Evolutionary conservation across 2,329 filamentous ascomycete species (phyloP).

Genomic region (Cercospora citrullina): DNA sequence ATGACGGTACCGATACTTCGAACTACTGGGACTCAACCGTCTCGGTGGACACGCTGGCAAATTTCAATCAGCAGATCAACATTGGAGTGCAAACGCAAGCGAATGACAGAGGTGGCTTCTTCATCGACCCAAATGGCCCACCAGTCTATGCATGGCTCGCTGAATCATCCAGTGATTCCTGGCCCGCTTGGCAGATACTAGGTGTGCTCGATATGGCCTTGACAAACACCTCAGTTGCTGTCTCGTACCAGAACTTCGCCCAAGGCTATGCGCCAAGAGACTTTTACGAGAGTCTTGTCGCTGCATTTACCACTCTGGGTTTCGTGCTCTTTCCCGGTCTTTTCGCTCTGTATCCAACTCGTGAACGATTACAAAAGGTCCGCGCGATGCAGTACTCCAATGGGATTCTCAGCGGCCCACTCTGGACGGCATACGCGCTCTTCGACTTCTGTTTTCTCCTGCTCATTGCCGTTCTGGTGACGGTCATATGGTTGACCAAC

Average conservation of each 20-base stretch:
- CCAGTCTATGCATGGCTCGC: constrained; percentile 18
- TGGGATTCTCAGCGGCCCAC: constrained; percentile 72
- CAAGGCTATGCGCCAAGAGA: constrained; percentile 69
- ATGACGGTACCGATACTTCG: background rate
- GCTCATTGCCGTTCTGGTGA: constrained; percentile 62
- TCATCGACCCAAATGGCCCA: constrained; percentile 7
- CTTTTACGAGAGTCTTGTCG: constrained; percentile 67
- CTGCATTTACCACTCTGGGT: constrained; percentile 72
- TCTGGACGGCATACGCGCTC: constrained; percentile 76
- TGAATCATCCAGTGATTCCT: background rate
- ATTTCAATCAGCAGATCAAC: constrained; percentile 20
- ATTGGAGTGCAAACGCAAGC: background rate
- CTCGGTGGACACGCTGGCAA: constrained; percentile 1
- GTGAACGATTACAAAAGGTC: constrained; percentile 74
- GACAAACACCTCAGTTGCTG: constrained; percentile 66
- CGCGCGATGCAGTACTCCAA: constrained; percentile 85
- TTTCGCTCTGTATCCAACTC: constrained; percentile 80
- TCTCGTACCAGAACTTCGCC: constrained; percentile 71
- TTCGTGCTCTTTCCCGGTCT: constrained; percentile 79
- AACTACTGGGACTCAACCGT: constrained; percentile 1
- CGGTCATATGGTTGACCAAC: constrained; percentile 58
- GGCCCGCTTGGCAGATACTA: background rate
- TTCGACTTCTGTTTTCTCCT: constrained; percentile 78
- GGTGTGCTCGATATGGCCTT: constrained; percentile 72
- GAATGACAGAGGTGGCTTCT: constrained; percentile 17